Percentiles rank a stretch among this genome's conserved stretches.
These are phyloP conservation scores for Lactuca saligna DNA, from an alignment of 129 eudicot species.

Conservation along the genomic window DNA sequence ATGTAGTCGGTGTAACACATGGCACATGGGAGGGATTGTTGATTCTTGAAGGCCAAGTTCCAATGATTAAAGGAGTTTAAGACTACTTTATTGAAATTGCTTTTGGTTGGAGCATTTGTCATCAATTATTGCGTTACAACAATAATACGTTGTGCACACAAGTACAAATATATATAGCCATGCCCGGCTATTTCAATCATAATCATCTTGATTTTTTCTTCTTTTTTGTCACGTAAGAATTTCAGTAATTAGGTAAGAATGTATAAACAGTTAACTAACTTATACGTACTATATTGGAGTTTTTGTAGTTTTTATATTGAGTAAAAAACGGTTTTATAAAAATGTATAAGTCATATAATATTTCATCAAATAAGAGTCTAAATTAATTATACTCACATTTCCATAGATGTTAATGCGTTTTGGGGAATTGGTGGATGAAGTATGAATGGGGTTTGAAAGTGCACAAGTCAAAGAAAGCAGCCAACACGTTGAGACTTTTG, in stretches of 20 bases:
- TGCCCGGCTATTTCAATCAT: not conserved
- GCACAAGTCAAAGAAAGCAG: slow-evolving; percentile 34
- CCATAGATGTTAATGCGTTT: not conserved
- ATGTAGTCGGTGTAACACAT: not conserved
- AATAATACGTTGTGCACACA: slow-evolving; percentile 7
- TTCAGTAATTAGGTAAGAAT: no score
- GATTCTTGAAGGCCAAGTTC: slow-evolving; percentile 29
- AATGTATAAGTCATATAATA: no score
- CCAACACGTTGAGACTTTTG: slow-evolving; percentile 14
- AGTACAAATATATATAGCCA: slow-evolving; percentile 17
- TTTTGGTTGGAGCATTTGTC: slow-evolving; percentile 32
- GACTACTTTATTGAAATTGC: slow-evolving; percentile 24
- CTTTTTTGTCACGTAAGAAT: no score
- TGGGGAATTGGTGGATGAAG: slow-evolving; percentile 12
- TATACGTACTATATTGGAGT: no score
- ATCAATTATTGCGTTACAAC: slow-evolving; percentile 27
- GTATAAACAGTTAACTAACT: no score
- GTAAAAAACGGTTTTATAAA: not conserved
- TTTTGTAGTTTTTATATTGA: no score
- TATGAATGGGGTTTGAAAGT: slow-evolving; percentile 1
- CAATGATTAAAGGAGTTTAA: slow-evolving; percentile 20
- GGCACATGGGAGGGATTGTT: not conserved
- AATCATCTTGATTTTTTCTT: slow-evolving; percentile 4
- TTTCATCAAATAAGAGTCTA: not conserved
- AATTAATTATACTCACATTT: not conserved